Evolutionary conservation across 2,329 filamentous ascomycete genomes (phyloP), one percentile per base, ranked within the genome.

Genomic region (Aspergillus sp.): DNA sequence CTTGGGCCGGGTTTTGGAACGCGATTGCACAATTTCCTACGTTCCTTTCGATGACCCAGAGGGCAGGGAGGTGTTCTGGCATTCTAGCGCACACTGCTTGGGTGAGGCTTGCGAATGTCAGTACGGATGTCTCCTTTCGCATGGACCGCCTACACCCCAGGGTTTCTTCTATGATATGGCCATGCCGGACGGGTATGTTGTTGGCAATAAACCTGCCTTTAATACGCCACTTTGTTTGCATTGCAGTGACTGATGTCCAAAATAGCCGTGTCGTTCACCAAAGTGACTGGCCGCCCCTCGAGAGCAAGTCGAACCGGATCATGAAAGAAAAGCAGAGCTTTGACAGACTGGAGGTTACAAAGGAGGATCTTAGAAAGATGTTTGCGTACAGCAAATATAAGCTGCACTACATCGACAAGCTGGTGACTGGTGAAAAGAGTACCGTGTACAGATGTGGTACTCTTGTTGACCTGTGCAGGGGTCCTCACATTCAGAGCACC

Each of bases 121-220:
- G 61, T 98, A 90, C 65, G 88, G 90, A 51, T 96, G 91, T 72
- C 85, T 88, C 60, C 81, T 96, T 41, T 96, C 90, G 69, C 94
- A 96, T 66, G 93, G 93, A 20, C 93, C 93, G 30, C 93, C 89
- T 7, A 90, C 91, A 41, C 83, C 90, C 46, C 85, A 90, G 68
- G 91, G 90, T 35, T 96, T 95, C 77, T 96, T 95, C 78, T 97
- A 96, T 71, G 89, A 97, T 72, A 96, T 97, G 90, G 86, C 86
- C 27, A 77, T 88, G 41, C 81, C 86, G 42, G 84, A 85, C 35
- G 83, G 84, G 63, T 72, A 64, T 46, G 63, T 61, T 30, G 25
- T 47, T 7, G 47, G 74, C 9, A 27, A 17, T 32, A 25, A n/a
- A 17, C 45, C n/a, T n/a, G n/a, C n/a, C 13, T 19, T 6, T 37